Base-by-base conservation (phyloP, 2,329 filamentous ascomycete genomes). In the Exophiala lecanii-corni region DNA sequence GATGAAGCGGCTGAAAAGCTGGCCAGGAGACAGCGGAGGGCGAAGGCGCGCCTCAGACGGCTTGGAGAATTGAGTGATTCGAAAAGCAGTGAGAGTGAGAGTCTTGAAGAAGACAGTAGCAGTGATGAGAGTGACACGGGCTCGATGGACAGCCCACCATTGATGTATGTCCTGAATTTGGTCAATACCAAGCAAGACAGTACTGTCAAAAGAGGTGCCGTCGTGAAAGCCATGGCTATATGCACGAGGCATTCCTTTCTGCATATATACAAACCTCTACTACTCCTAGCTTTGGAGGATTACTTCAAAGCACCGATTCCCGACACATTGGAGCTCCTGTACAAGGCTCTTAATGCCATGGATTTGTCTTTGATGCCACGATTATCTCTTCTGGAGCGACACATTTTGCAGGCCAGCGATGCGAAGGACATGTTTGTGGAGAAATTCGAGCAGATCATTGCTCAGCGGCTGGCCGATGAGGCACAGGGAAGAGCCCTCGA, bases 181-280 rank as follows among this genome's bases (percentile, higher is more conserved):
- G 92, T 98, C 56, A 97, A 98, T 64, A 98, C 91, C 5, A 97
- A 97, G 65, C 88, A 94, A 63, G 92, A 98, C 70, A 91, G 45
- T 20, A 49, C 49, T 3, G 54, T 49, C 39, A 56, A 55, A 21
- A 82, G 92, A 75, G 92, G 92, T 45, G 92, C 92, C 15, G 77
- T 96, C 37, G 91, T 97, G 45, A 97, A 97, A 63, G 88, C 92
- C 31, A 98, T 98, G 92, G 92, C 92, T 20, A 96, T 98, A 55
- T 98, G 92, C 71, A 98, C 92, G 5, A 76, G 92, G 32, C 92
- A 98, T 71, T 89, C 92, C 2, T 98, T 98, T 66, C 70, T 98
- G 55, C 92, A 98, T 67, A 98, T 98, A 52, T 98, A 98, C 72
- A 98, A 98, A 86, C 92, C 92, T 19, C 74, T 98, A 28, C 74